A percentile compares a stretch with the other conserved stretches of the same genome.
Conservation (phyloP, 2,329 filamentous ascomycete genomes). For the Ophiocordyceps camponoti-saundersi region DNA sequence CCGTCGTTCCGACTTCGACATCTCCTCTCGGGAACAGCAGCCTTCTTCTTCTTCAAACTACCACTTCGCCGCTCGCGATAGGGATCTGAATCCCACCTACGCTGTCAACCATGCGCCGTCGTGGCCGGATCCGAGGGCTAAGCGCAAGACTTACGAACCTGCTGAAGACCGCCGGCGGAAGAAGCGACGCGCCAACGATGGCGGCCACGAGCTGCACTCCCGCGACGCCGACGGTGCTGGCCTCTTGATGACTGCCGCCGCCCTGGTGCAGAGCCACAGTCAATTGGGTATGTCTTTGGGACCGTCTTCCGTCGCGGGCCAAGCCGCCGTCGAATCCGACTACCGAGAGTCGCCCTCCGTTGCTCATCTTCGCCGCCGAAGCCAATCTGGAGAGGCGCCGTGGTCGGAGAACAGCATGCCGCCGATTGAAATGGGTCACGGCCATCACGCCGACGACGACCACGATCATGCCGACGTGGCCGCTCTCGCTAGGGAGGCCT, state of each 20-base stretch:
- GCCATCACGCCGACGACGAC: conserved; percentile 1
- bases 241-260: neutral
- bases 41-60: neutral
- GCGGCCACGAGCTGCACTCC: conserved; percentile 4
- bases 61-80: neutral
- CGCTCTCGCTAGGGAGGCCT: conserved; percentile 16
- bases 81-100: neutral
- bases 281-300: conserved; percentile 1
- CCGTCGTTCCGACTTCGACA: neutral
- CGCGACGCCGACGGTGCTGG: neutral
- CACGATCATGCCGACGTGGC: conserved; percentile 11
- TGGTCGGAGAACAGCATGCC: conserved; percentile 9
- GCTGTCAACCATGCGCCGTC: neutral
- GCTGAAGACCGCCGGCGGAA: conserved; percentile 15
- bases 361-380: conserved; percentile 9
- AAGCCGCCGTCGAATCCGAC: conserved; percentile 6
- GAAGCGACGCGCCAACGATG: conserved; percentile 13
- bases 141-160: conserved; percentile 14
- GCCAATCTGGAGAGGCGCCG: conserved; percentile 10
- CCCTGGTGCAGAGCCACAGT: conserved; percentile 3
- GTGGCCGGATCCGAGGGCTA: conserved; percentile 10
- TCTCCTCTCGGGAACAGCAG: neutral
- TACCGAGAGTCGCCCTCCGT: conserved; percentile 12
- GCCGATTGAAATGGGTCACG: conserved; percentile 7
- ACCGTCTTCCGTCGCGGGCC: conserved; percentile 5